Base-by-base conservation (phyloP, 176 grass and related monocot species). In the Thinopyrum elongatum region DNA sequence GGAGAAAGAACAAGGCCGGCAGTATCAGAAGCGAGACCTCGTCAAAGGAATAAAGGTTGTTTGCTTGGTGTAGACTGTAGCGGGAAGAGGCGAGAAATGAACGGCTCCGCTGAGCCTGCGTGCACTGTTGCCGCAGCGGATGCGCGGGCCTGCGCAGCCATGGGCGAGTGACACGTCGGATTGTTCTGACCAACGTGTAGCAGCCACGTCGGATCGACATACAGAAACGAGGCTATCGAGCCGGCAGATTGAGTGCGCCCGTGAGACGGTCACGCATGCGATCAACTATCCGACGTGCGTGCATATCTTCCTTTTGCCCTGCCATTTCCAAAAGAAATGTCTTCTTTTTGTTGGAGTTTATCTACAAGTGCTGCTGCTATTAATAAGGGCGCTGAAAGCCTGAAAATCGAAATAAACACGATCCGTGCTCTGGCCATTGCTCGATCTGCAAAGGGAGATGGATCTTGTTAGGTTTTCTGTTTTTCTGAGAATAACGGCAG, bases 381-480 rank as follows among this genome's bases (percentile, higher is more conserved):
- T 22, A 58, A 58, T 58, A 22, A 47, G 9, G n/a, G n/a, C 59
- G 14, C 42, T 30, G 42, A 75, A 75, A 28, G 26, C 53, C n/a
- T 42, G 25, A 23, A 29, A 79, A 19, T 19, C 38, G 33, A n/a
- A 41, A 27, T 27, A 41, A 64, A 64, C 12, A 25, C 23, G 5
- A 23, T 3, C 35, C 13, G 3, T 27, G 15, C 29, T 70, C n/a
- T 16, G 5, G 15, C 7, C n/a, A 19, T 59, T 28, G 66, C 8
- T 83, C 47, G 3, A 57, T 82, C 22, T 2, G 38, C 47, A 57
- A 9, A 36, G 47, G 49, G 12, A 53, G 38, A 81, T 65, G 31
- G 59, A 38, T 41, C n/a, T 28, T n/a, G 39, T 74, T 81, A 81
- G 78, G 38, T 81, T 81, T 82, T 80, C 4, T 1, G 66, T 2